phyloP scores from a whole-genome alignment of 2,329 filamentous ascomycete genomes.

The Dactylella cylindrospora region DNA sequence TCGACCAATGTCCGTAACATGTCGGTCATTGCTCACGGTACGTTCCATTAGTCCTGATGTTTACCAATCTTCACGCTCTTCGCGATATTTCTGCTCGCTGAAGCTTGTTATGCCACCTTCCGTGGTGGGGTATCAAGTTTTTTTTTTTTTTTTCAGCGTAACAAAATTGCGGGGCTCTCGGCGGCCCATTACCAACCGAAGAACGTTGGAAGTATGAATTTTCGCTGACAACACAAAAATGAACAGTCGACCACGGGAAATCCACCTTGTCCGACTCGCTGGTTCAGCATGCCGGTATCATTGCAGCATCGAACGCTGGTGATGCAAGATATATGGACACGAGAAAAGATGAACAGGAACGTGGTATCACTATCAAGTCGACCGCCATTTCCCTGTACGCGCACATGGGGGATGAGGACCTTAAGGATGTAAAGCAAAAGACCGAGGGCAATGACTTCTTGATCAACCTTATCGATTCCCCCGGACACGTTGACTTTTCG shows the following conservation, averaged over 20 bases:
- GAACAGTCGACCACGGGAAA: slow-evolving; percentile 97
- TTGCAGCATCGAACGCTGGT: slow-evolving; percentile 95
- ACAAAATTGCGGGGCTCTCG: not conserved
- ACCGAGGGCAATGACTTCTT: slow-evolving; percentile 94
- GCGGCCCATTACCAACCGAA: too few species aligned
- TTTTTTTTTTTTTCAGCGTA: slow-evolving; percentile 1
- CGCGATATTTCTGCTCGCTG: slow-evolving; percentile 6
- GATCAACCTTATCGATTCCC: slow-evolving; percentile 99
- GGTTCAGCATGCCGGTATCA: slow-evolving; percentile 98
- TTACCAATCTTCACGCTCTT: slow-evolving; percentile 11
- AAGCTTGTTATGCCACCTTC: slow-evolving; percentile 2
- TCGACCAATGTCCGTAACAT: slow-evolving; percentile 77
- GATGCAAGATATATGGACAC: slow-evolving; percentile 96
- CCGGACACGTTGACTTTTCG: slow-evolving; percentile 99
- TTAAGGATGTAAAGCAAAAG: slow-evolving; percentile 91
- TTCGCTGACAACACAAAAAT: slow-evolving; percentile 28
- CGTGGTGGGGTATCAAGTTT: slow-evolving; percentile 23
- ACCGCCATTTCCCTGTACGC: slow-evolving; percentile 99
- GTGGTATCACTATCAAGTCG: slow-evolving; percentile 99
- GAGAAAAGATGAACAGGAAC: slow-evolving; percentile 95
- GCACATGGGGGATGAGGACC: slow-evolving; percentile 75
- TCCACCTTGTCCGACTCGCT: slow-evolving; percentile 99
- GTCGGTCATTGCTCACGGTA: slow-evolving; percentile 99
- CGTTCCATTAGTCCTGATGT: slow-evolving; percentile 49
- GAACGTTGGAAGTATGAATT: slow-evolving; percentile 32